Evolutionary conservation across 23 red algal species (phyloP).

Genomic region (Gracilaria vermiculophylla): DNA sequence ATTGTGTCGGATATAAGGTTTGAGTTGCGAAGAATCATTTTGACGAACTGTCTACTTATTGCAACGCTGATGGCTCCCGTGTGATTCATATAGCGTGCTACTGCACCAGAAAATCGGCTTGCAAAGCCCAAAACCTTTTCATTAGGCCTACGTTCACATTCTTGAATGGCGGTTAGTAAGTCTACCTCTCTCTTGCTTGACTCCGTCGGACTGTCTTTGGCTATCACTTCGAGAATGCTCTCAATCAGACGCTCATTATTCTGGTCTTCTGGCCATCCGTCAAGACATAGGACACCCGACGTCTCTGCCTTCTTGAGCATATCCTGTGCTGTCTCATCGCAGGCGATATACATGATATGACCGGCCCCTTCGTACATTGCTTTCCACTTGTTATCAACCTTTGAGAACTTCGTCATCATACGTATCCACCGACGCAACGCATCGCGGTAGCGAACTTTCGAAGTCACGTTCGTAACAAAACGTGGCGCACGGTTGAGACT

Average conservation of each 20-base stretch:
- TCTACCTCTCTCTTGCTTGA: no score
- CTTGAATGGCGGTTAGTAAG: background rate
- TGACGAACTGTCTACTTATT: constrained; percentile 1
- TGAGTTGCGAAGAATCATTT: constrained; percentile 6
- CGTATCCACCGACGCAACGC: background rate
- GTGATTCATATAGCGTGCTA: background rate
- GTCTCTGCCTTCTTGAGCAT: no score
- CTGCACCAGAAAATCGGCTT: background rate
- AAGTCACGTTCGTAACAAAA: background rate
- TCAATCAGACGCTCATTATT: no score
- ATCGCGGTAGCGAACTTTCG: background rate
- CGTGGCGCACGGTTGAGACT: background rate
- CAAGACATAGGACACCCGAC: no score
- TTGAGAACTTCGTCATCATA: background rate
- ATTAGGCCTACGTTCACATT: background rate
- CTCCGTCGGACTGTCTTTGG: no score
- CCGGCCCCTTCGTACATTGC: background rate
- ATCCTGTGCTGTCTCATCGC: constrained; percentile 12
- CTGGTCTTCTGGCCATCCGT: no score
- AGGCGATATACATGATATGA: constrained; percentile 3
- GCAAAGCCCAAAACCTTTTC: background rate
- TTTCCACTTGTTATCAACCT: background rate
- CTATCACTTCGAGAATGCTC: no score
- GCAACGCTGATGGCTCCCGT: background rate
- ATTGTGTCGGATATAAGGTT: constrained; percentile 13